phyloP scores from a whole-genome alignment of 2,329 filamentous ascomycete species.

The Spiromastix sp. region DNA sequence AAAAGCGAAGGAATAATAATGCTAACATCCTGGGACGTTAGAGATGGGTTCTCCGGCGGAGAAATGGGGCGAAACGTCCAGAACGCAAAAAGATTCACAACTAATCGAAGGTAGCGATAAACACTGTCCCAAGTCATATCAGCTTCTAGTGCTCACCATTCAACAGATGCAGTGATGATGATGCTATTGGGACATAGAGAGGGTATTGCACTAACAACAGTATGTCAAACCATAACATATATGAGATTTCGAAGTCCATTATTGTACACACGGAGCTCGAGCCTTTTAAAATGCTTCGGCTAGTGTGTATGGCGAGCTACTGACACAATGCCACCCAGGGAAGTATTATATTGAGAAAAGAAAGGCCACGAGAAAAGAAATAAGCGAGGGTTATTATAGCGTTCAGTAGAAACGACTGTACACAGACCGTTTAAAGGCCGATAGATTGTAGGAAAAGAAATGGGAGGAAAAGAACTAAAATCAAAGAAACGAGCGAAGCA shows the following conservation, averaged over 20 bases:
- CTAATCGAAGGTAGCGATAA: conserved; percentile 75
- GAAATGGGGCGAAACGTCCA: conserved; percentile 80
- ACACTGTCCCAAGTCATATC: conserved; percentile 45
- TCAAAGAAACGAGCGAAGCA: too few species aligned
- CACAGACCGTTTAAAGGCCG: too few species aligned
- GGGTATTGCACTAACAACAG: conserved; percentile 10
- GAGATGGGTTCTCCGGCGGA: conserved; percentile 68
- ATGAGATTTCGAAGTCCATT: conserved; percentile 11
- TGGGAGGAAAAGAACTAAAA: too few species aligned
- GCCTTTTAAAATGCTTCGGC: not conserved
- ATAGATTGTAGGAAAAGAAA: too few species aligned
- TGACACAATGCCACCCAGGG: conserved; percentile 5
- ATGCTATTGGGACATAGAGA: not conserved
- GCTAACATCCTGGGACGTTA: conserved; percentile 75
- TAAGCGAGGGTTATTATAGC: too few species aligned
- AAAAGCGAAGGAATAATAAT: conserved; percentile 91
- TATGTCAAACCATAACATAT: conserved; percentile 12
- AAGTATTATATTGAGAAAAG: too few species aligned
- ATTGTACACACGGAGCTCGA: not conserved
- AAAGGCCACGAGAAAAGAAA: too few species aligned
- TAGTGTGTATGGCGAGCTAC: conserved; percentile 5
- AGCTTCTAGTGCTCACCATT: conserved; percentile 8
- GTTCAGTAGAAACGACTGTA: too few species aligned
- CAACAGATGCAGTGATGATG: conserved; percentile 2
- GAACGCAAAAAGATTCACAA: conserved; percentile 77